phyloP scores from a whole-genome alignment of 2,329 filamentous ascomycete species.

The Venturia effusa region DNA sequence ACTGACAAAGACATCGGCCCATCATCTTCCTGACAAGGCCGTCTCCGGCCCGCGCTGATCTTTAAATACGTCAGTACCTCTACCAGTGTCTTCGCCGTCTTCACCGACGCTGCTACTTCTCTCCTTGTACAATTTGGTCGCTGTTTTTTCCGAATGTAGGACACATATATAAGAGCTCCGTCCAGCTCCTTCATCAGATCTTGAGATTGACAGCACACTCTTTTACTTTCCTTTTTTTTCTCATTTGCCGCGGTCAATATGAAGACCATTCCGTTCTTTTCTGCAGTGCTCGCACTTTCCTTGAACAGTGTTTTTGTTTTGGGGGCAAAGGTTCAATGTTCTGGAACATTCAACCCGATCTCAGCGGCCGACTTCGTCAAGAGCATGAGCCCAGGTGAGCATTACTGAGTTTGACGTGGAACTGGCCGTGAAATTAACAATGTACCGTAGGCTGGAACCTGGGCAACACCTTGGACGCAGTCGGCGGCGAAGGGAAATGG shows the following conservation, averaged over 20 bases:
- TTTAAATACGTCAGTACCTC: neutral
- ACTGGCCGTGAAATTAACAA: neutral
- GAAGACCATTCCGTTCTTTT: neutral
- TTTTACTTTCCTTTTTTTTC: neutral
- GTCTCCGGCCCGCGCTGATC: neutral
- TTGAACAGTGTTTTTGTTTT: neutral
- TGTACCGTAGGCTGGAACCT: slow-evolving; percentile 45
- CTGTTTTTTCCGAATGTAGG: neutral
- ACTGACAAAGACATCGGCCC: no score
- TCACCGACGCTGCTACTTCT: no score
- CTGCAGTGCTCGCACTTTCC: neutral
- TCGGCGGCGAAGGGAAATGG: slow-evolving; percentile 47
- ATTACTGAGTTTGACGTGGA: neutral
- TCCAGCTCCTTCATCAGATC: neutral
- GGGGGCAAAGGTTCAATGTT: slow-evolving; percentile 20
- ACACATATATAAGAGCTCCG: neutral
- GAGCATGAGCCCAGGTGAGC: slow-evolving; percentile 29
- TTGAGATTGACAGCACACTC: neutral
- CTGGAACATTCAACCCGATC: slow-evolving; percentile 33
- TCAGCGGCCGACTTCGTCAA: slow-evolving; percentile 37
- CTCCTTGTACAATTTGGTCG: no score
- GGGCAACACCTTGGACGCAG: slow-evolving; percentile 49
- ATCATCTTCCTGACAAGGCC: no score
- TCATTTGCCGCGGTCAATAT: neutral
- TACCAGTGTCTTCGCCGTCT: neutral